Conservation (phyloP, 2,329 filamentous ascomycete species). For the Aspergillus tamarii region DNA sequence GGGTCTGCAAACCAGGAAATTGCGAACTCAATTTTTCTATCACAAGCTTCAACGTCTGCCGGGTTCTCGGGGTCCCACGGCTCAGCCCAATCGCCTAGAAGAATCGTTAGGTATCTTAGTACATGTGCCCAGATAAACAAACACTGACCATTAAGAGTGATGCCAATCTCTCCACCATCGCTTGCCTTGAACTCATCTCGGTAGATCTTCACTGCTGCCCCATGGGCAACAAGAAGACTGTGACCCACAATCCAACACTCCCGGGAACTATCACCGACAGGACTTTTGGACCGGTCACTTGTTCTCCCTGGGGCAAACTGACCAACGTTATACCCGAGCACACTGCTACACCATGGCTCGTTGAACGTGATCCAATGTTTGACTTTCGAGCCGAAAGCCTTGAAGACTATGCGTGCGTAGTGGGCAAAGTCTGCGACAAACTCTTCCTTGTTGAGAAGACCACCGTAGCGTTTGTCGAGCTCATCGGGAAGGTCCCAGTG, state of each 20-base stretch:
- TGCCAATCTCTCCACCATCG: conserved; percentile 77
- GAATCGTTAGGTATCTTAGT: background rate
- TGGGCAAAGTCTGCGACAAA: conserved; percentile 80
- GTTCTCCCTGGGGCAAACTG: conserved; percentile 81
- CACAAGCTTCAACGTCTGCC: conserved; percentile 72
- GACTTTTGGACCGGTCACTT: conserved; percentile 71
- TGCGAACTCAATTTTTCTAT: conserved; percentile 83
- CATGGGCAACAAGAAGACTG: conserved; percentile 78
- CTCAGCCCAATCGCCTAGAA: conserved; percentile 71
- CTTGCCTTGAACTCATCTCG: conserved; percentile 77
- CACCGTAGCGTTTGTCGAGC: conserved; percentile 79
- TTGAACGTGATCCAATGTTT: conserved; percentile 92
- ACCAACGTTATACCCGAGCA: conserved; percentile 78
- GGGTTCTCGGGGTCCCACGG: conserved; percentile 81
- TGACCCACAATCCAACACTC: conserved; percentile 86
- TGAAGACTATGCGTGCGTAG: conserved; percentile 77
- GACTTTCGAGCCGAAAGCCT: conserved; percentile 71
- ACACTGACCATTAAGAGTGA: conserved; percentile 74
- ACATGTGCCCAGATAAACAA: background rate
- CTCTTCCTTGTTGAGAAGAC: conserved; percentile 77
- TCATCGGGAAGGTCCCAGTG: conserved; percentile 87
- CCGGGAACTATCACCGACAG: conserved; percentile 71
- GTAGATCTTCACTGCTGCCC: conserved; percentile 78
- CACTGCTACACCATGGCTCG: conserved; percentile 83
- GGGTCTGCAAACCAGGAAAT: conserved; percentile 90